phyloP scores from a whole-genome alignment of 2,329 filamentous ascomycete genomes.

The Cryphonectria naterciae region DNA sequence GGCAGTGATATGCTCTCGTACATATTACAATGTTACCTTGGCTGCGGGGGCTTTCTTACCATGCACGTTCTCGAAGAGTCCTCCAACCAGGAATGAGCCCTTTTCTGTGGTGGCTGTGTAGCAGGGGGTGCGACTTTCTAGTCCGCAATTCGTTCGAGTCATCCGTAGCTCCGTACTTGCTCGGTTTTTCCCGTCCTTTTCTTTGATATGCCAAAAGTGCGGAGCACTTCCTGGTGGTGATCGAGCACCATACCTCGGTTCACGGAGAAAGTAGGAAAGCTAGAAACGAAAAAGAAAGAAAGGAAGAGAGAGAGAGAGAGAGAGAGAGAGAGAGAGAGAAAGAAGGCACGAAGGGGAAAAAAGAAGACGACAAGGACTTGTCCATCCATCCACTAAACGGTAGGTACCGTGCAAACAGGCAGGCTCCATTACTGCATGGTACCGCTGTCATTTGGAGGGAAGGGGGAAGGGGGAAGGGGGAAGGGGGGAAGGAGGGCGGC shows the following conservation, averaged over 20 bases:
- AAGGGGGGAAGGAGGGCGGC: no score
- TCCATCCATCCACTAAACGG: background rate
- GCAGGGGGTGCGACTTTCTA: background rate
- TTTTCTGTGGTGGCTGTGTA: background rate
- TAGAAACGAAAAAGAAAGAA: background rate
- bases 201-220: background rate
- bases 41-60: background rate
- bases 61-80: background rate
- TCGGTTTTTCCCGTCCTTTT: background rate
- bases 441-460: background rate
- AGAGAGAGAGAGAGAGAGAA: background rate
- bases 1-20: background rate
- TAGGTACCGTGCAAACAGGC: background rate
- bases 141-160: background rate
- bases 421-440: background rate
- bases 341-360: background rate
- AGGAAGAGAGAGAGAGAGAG: no score
- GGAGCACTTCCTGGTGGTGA: background rate
- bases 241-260: background rate
- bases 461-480: no score
- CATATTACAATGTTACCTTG: background rate
- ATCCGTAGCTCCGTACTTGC: background rate
- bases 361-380: background rate
- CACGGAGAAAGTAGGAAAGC: background rate
- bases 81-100: background rate